phyloP scores from a whole-genome alignment of 2,329 filamentous ascomycete species.

The Fusarium nisikadoi region DNA sequence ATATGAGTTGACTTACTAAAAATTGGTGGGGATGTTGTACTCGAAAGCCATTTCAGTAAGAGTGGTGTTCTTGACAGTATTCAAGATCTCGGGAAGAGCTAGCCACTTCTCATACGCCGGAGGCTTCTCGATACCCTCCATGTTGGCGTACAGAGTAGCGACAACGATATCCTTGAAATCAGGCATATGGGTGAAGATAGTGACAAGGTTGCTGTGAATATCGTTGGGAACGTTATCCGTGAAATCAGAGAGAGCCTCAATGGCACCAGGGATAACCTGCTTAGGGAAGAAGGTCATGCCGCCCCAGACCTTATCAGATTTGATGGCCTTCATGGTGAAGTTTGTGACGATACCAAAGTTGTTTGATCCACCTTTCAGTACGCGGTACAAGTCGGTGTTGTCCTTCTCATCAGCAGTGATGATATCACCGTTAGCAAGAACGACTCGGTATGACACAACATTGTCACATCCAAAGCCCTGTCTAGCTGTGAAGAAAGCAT shows the following conservation, averaged over 20 bases:
- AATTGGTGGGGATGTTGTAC: constrained; percentile 30
- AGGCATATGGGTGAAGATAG: constrained; percentile 20
- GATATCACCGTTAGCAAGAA: constrained; percentile 58
- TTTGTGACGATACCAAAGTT: constrained; percentile 55
- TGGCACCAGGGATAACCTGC: constrained; percentile 15
- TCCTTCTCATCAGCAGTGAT: constrained; percentile 51
- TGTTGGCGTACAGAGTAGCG: constrained; percentile 22
- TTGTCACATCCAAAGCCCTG: constrained; percentile 61
- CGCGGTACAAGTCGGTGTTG: constrained; percentile 57
- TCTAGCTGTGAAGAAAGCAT: constrained; percentile 43
- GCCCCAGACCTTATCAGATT: constrained; percentile 22
- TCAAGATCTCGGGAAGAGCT: constrained; percentile 29
- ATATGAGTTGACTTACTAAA: constrained; percentile 6
- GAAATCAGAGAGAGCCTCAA: constrained; percentile 6
- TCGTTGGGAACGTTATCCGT: constrained; percentile 26
- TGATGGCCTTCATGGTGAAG: constrained; percentile 44
- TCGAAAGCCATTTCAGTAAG: constrained; percentile 29
- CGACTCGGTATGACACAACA: constrained; percentile 58
- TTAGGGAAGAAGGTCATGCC: constrained; percentile 33
- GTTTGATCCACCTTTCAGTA: constrained; percentile 55
- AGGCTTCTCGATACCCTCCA: constrained; percentile 22
- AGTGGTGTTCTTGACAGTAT: constrained; percentile 27
- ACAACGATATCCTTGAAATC: constrained; percentile 24
- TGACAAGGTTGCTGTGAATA: constrained; percentile 19
- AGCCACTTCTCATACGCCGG: constrained; percentile 29